Evolutionary conservation across 768 basidiomycete genomes (phyloP), one percentile per base, ranked within the genome.

Genomic region (Hericium rajendrae): DNA sequence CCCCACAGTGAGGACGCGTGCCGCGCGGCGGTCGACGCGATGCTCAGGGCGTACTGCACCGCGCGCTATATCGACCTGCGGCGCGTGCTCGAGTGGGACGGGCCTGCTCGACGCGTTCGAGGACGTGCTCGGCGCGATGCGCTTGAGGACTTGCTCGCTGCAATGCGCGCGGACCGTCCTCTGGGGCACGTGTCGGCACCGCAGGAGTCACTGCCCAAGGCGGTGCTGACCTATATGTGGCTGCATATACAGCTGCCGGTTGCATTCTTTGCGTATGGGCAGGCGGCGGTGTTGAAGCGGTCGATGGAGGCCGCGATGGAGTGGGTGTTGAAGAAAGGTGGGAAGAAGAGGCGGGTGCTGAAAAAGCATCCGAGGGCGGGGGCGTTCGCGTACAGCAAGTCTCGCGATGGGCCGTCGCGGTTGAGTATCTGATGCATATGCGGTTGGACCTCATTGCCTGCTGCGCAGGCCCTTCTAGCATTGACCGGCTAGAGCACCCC

Each of bases 151-250:
- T 72, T 81, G 8, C 28, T 32, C 32, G 32, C 6, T 10, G 65
- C 67, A 53, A 71, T 75, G 32, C 32, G 32, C 32, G 32, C 32
- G 32, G 32, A 32, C 32, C 32, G 32, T 8, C 32, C 32, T 0
- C 32, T 32, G 8, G 46, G 32, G 32, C 54, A 32, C 20, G 54
- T 61, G 10, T 51, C 54, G 32, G 20, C 48, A 12, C 49, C 62
- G 41, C 64, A 66, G 61, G 94, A 97, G 69, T 74, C 78, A 4
- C 70, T 91, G 59, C 93, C 97, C 71, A 88, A 86, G 64, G 71
- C 81, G 28, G 64, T 92, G 28, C 83, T 86, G 12, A 63, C 87
- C 22, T 97, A 97, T 70, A 73, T 92, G 52, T 99, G 95, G 95
- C 75, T 94, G 60, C 75, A 77, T 18, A 84, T 81, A 67, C 84